Evolutionary conservation across 345 rosid species (phyloP), one percentile per base, ranked within the genome.

Genomic region (Salix arbutifolia): DNA sequence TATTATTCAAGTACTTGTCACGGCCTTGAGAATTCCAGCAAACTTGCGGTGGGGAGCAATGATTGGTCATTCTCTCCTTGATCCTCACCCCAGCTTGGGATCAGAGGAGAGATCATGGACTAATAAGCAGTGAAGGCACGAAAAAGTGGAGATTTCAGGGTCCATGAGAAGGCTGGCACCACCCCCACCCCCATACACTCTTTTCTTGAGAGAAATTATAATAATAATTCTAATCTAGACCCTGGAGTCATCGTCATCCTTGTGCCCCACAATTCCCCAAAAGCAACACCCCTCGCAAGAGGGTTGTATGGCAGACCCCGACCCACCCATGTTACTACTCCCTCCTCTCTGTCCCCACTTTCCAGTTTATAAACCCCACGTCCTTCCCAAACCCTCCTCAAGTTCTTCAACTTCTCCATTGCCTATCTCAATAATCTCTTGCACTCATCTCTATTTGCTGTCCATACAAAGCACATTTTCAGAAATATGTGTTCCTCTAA

Each of bases 401-500:
- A 66, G 14, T 46, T 74, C 71, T 71, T 69, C 70, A 28, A 50
- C 74, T 68, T 30, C 46, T 35, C 58, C 37, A 21, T 5, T 8
- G 8, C 18, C 62, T 53, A 37, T 44, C 42, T 18, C 72, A 14
- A 18, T 33, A 33, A 4, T 68, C 40, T n/a, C 31, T 21, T 21
- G 8, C 8, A 12, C 40, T 35, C 44, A 18, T 35, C 69, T 66
- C 69, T 19, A 1, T n/a, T 56, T 56, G 11, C 62, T 56, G 26
- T n/a, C 74, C 71, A 50, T 42, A 65, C 67, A 77, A 46, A 65
- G 44, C 69, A 31, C 69, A 23, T 21, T 4, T 5, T 21, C 66
- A 1, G n/a, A 23, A n/a, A 58, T 1, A 91, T 91, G 96, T 87
- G 91, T 83, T 84, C 92, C 73, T 85, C 89, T 44, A 89, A 91